Evolutionary conservation across 2,329 filamentous ascomycete species (phyloP).

Genomic region (Colletotrichum cuscutae): DNA sequence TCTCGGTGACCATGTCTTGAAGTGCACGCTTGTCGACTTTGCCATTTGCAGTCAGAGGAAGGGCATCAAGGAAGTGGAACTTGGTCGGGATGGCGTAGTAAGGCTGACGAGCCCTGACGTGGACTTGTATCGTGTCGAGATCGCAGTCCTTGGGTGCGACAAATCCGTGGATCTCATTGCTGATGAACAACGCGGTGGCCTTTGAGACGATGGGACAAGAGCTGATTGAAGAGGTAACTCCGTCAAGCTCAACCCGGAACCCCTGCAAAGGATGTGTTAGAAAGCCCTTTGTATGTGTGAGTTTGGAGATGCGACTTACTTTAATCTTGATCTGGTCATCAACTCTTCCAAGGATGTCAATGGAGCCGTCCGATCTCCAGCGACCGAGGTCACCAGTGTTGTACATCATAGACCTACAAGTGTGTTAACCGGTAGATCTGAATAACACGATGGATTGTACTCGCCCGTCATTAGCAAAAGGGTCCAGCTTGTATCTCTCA

Average conservation of each 20-base stretch:
- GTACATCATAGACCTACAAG: conserved; percentile 61
- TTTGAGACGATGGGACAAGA: conserved; percentile 56
- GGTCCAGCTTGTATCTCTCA: conserved; percentile 59
- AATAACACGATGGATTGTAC: conserved; percentile 2
- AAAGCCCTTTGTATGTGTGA: background rate
- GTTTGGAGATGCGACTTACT: background rate
- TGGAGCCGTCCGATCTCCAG: conserved; percentile 62
- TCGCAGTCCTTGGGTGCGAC: conserved; percentile 43
- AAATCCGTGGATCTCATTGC: conserved; percentile 61
- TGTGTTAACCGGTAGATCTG: fast-evolving
- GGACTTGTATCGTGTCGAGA: conserved; percentile 48
- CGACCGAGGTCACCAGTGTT: conserved; percentile 69
- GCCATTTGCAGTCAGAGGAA: conserved; percentile 65
- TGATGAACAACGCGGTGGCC: conserved; percentile 58
- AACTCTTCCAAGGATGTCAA: conserved; percentile 65
- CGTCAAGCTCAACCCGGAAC: conserved; percentile 70
- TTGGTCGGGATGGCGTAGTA: conserved; percentile 65
- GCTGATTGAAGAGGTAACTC: conserved; percentile 61
- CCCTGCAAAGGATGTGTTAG: conserved; percentile 42
- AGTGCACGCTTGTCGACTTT: conserved; percentile 66
- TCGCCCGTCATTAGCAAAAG: conserved; percentile 62
- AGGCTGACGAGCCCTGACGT: conserved; percentile 55
- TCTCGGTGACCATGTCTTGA: conserved; percentile 41
- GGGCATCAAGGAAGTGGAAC: conserved; percentile 52
- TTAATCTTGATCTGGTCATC: conserved; percentile 71